phyloP scores from a whole-genome alignment of 2,329 filamentous ascomycete species.

The Phyllosticta ampelicida region DNA sequence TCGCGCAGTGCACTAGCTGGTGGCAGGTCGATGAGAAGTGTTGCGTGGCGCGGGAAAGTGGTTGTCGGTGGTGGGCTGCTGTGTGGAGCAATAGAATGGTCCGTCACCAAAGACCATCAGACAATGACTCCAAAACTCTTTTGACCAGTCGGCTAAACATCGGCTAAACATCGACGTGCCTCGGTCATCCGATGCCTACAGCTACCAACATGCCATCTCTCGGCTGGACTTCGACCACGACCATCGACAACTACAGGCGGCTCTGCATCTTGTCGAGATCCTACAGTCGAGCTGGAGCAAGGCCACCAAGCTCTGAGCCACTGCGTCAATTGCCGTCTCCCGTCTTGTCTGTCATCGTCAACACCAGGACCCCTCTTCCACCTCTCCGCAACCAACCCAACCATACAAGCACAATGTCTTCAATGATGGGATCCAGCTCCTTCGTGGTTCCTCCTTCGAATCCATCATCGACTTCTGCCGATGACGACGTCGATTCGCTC shows the following conservation, averaged over 20 bases:
- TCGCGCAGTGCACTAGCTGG: not conserved
- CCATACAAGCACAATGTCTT: conserved; percentile 20
- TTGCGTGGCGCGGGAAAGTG: not conserved
- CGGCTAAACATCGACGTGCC: not conserved
- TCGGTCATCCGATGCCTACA: not conserved
- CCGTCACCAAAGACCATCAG: not conserved
- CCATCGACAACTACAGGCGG: not conserved
- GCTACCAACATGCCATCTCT: not conserved
- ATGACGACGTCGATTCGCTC: conserved; percentile 39
- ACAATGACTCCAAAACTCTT: conserved; percentile 7
- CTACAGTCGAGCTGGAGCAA: not conserved
- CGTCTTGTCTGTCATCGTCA: not conserved
- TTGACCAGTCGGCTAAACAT: not conserved
- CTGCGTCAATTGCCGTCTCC: not conserved
- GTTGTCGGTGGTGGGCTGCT: conserved; percentile 4
- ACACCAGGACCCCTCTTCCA: not conserved
- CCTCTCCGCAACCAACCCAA: not conserved
- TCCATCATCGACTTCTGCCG: conserved; percentile 16
- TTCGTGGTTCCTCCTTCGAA: conserved; percentile 22
- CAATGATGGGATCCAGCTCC: conserved; percentile 24
- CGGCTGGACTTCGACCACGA: not conserved
- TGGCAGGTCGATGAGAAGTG: not conserved
- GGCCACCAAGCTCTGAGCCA: not conserved
- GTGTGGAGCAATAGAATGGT: conserved; percentile 2
- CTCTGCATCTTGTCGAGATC: not conserved